Base-by-base conservation (phyloP, 73 alveolate species). In the Paramecium primaurelia region DNA sequence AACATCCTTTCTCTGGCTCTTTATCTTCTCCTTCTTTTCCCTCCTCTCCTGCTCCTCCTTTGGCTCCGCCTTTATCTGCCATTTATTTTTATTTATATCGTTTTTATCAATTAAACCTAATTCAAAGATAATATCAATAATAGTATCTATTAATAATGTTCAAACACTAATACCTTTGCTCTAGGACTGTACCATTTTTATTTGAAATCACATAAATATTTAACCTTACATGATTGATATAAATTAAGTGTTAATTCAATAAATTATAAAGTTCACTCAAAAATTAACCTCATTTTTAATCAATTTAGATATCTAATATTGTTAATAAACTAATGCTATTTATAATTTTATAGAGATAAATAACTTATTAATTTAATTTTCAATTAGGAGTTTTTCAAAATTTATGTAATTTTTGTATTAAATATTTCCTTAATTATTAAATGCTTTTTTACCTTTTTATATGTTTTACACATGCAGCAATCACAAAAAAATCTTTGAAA, bases 1-100 rank as follows among this genome's bases (percentile, higher is more conserved):
- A 89, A 51, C 92, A 89, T 89, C 94, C 94, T 40, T 89, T 64
- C 88, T 69, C 75, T 59, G 86, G 92, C 92, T 89, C 94, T 11
- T 89, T 83, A 47, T 71, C 92, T 36, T 28, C 94, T 30, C 77
- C 93, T 42, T 89, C 94, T n/a, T 58, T 83, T 71, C 94, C 94
- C 30, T 89, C 91, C 37, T 89, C 94, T 60, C 93, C 93, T 40
- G 71, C 88, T 71, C 75, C 51, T 38, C 64, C 88, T 49, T 87
- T 87, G 8, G 84, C 58, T 71, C 86, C 86, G 10, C 86, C 89
- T 40, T 87, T 87, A 40, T 87, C 88, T 59, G 93, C 89, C 93
- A 87, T 87, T 54, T 54, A 54, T n/a, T 54, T n/a, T 54, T 54
- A 54, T 54, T 54, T 54, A 54, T 86, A 58, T 54, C 71, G 77